Evolutionary conservation across 2,329 filamentous ascomycete species (phyloP), one percentile per base, ranked within the genome.

Genomic region (Lojkania enalia): DNA sequence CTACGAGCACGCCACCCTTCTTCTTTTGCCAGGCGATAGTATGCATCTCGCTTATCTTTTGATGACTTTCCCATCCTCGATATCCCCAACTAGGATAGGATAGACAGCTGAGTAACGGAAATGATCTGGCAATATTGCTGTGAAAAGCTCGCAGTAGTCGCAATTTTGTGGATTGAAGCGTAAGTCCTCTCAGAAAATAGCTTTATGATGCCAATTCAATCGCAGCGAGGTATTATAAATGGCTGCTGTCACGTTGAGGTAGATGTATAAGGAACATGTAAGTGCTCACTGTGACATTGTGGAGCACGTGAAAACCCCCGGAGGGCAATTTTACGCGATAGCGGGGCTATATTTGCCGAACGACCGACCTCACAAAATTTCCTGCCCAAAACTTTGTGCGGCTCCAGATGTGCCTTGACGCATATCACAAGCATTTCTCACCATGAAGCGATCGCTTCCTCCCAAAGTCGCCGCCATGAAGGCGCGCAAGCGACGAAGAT

Each of bases 31-130:
- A 99, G 87, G 42, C 94, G 84, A 66, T 99, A 99, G 74, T 99
- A 99, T 35, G 91, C 91, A 70, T 99, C 94, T 41, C 94, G 88
- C 74, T 99, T 99, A 67, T 99, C 94, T 72, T 99, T 99, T 36
- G 92, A 97, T 1, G 94, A 96, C 70, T 97, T 97, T 1, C 91
- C 91, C 91, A 96, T 95, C 13, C 14, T 33, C n/a, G n/a, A n/a
- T n/a, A n/a, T n/a, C n/a, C n/a, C n/a, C n/a, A n/a, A n/a, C n/a
- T n/a, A n/a, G n/a, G n/a, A n/a, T n/a, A n/a, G n/a, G n/a, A n/a
- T n/a, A n/a, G n/a, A n/a, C n/a, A n/a, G n/a, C n/a, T n/a, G n/a
- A n/a, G n/a, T n/a, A n/a, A n/a, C n/a, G n/a, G n/a, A n/a, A n/a
- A n/a, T n/a, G n/a, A n/a, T n/a, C n/a, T n/a, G n/a, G n/a, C n/a